These are phyloP conservation scores for Lizonia empirigonia DNA, from an alignment of 2,329 filamentous ascomycete species.

Conservation along the genomic window DNA sequence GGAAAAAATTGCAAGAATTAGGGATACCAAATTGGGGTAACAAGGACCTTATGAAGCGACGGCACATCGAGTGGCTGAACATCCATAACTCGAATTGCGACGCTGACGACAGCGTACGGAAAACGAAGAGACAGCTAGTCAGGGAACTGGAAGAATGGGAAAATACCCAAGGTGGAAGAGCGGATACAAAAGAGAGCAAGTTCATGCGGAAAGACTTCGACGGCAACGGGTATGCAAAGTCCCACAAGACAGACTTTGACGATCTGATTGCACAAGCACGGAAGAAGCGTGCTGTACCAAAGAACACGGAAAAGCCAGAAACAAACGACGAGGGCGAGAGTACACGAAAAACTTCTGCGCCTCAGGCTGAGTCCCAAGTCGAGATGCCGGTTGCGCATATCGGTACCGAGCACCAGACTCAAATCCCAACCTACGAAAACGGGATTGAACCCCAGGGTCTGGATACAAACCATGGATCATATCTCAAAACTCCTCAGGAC, in stretches of 20 bases:
- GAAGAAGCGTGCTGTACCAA: constrained; percentile 54
- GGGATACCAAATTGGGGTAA: constrained; percentile 75
- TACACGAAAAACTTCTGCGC: neutral
- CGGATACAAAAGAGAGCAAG: constrained; percentile 47
- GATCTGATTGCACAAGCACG: constrained; percentile 79
- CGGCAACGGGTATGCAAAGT: constrained; percentile 72
- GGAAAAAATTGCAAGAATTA: constrained; percentile 80
- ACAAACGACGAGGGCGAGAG: constrained; percentile 2
- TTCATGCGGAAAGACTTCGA: constrained; percentile 92
- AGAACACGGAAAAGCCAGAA: constrained; percentile 27
- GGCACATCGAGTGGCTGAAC: constrained; percentile 93
- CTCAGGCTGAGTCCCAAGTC: neutral
- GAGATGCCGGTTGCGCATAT: neutral
- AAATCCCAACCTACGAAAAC: constrained; percentile 1
- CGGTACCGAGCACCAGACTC: neutral
- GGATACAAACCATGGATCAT: constrained; percentile 34
- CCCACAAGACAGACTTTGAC: constrained; percentile 76
- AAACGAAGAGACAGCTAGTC: constrained; percentile 72
- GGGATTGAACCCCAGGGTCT: constrained; percentile 13
- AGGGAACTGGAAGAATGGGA: constrained; percentile 88
- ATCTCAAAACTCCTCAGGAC: constrained; percentile 27
- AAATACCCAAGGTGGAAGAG: constrained; percentile 71
- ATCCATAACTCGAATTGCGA: constrained; percentile 98
- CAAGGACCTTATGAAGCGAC: constrained; percentile 71
- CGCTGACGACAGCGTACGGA: constrained; percentile 66